Evolutionary conservation across 75 land plant genomes (phyloP).

Genomic region (Pinus tabuliformis): DNA sequence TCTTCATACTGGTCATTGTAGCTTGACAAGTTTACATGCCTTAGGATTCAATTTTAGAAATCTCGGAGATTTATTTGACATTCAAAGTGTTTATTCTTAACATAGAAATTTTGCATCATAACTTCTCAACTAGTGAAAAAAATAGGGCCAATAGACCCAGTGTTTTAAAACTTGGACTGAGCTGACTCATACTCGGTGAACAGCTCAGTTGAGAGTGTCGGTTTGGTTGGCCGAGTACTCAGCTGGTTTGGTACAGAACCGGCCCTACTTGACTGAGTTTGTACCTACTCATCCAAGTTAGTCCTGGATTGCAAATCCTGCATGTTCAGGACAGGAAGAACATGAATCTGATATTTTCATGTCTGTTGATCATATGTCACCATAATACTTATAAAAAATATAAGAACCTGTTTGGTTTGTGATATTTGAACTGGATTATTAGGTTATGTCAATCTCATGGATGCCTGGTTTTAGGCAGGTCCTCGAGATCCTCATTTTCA

Average conservation of each 20-base stretch:
- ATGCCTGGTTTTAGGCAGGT: constrained; percentile 13
- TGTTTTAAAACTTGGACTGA: too few relatives aligned
- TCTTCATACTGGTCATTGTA: background rate
- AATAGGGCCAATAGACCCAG: too few relatives aligned
- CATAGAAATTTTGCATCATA: background rate
- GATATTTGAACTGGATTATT: background rate
- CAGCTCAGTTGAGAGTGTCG: too few relatives aligned
- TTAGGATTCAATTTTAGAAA: too few relatives aligned
- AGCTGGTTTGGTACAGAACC: too few relatives aligned
- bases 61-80: too few relatives aligned
- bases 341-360: constrained; percentile 1
- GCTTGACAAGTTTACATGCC: too few relatives aligned
- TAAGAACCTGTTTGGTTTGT: background rate
- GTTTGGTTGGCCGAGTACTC: too few relatives aligned
- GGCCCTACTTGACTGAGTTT: too few relatives aligned
- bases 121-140: too few relatives aligned
- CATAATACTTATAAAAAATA: background rate
- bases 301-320: constrained; percentile 1
- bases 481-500: background rate
- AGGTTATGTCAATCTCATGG: background rate
- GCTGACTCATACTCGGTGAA: too few relatives aligned
- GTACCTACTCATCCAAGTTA: too few relatives aligned
- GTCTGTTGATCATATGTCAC: constrained; percentile 33
- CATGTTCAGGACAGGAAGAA: background rate
- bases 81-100: background rate